phyloP scores from a whole-genome alignment of 108 stramenopile species.

The Pseudonitzschia pungens region DNA sequence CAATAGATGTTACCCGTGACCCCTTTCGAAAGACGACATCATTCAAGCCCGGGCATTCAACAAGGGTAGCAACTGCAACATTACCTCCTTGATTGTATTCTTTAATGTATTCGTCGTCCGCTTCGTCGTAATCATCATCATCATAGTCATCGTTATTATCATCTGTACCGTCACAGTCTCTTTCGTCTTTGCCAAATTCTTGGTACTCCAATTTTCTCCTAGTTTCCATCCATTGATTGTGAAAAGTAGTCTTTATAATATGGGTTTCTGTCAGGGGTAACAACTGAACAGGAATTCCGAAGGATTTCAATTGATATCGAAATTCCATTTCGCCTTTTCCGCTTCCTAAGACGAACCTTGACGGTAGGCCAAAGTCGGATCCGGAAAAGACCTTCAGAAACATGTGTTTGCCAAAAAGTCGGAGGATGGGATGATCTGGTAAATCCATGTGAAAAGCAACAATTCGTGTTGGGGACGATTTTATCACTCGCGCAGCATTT shows the following conservation, averaged over 20 bases:
- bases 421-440: not conserved
- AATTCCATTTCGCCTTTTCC: slow-evolving; percentile 1
- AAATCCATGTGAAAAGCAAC: not conserved
- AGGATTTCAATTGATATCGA: slow-evolving; percentile 16
- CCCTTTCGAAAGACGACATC: slow-evolving; percentile 16
- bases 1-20: not conserved
- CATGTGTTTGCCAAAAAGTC: not conserved
- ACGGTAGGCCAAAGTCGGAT: not conserved
- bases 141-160: not conserved
- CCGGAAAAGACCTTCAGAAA: not conserved
- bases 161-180: not conserved
- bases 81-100: not conserved
- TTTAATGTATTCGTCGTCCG: not conserved
- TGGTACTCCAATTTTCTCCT: not conserved
- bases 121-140: not conserved
- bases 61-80: not conserved
- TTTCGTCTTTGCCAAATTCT: not conserved
- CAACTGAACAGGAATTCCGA: slow-evolving; percentile 23
- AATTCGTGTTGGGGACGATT: not conserved
- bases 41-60: slow-evolving; percentile 8
- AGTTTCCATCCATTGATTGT: slow-evolving; percentile 26
- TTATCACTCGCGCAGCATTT: not conserved
- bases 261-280: slow-evolving; percentile 16
- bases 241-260: slow-evolving; percentile 13
- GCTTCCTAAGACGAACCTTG: not conserved